Evolutionary conservation across 2,329 filamentous ascomycete species (phyloP).

Genomic region (Exophiala xenobiotica): DNA sequence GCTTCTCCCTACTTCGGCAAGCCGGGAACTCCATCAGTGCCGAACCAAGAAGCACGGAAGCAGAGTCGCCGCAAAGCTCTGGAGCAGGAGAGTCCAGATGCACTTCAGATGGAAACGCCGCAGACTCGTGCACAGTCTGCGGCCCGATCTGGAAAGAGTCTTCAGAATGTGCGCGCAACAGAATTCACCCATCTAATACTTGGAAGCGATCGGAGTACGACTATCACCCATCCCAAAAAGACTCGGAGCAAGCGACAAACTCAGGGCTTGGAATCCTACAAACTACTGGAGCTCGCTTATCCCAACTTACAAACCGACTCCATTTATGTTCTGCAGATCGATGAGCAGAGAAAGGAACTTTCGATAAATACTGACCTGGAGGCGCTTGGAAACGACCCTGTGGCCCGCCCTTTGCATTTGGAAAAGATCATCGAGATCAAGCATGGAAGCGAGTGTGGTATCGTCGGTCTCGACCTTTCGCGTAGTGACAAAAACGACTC

Average conservation of each 20-base stretch:
- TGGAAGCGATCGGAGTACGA: not conserved
- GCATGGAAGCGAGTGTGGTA: not conserved
- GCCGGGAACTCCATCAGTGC: not conserved
- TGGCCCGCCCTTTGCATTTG: slow-evolving; percentile 5
- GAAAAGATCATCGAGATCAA: slow-evolving; percentile 12
- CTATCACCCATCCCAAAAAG: not conserved
- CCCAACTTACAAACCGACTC: not conserved
- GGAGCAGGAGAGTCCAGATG: slow-evolving; percentile 20
- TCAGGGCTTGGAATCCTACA: not conserved
- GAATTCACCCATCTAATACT: not conserved
- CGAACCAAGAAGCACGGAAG: not conserved
- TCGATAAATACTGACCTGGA: slow-evolving; percentile 10
- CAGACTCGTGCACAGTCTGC: too few species aligned
- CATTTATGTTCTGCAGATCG: slow-evolving; percentile 14
- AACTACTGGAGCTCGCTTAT: slow-evolving; percentile 14
- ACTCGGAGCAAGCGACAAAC: not conserved
- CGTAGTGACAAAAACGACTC: not conserved
- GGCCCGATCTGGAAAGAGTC: not conserved
- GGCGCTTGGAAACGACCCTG: slow-evolving; percentile 10
- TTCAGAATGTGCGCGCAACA: not conserved
- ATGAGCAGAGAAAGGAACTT: slow-evolving; percentile 9
- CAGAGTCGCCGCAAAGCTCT: not conserved
- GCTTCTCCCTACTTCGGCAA: slow-evolving; percentile 15
- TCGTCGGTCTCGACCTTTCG: slow-evolving; percentile 12
- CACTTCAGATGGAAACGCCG: slow-evolving; percentile 6